Conservation (phyloP, 2,329 filamentous ascomycete species). For the Colletotrichum viniferum region DNA sequence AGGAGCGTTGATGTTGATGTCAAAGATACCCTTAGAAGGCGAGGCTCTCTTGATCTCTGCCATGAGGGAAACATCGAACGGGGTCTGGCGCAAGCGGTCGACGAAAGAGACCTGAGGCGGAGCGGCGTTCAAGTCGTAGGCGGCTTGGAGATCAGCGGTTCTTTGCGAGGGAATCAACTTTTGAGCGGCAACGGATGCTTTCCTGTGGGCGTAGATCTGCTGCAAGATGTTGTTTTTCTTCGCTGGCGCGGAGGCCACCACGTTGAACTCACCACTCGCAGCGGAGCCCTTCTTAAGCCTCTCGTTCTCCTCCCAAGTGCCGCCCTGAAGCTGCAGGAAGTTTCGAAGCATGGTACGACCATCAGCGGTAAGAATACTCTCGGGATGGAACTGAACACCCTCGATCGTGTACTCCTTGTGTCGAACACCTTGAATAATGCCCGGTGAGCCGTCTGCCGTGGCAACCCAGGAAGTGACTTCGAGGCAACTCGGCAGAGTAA, state of each 20-base stretch:
- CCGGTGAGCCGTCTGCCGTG: conserved; percentile 75
- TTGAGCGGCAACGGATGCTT: conserved; percentile 76
- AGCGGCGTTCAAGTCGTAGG: conserved; percentile 83
- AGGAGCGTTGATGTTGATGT: conserved; percentile 84
- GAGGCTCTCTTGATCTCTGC: conserved; percentile 97
- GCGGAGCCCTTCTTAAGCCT: conserved; percentile 50
- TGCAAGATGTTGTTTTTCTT: conserved; percentile 88
- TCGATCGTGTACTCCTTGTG: conserved; percentile 93
- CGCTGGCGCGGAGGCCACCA: conserved; percentile 28
- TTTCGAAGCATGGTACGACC: conserved; percentile 91
- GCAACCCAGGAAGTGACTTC: conserved; percentile 92
- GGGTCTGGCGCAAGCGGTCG: conserved; percentile 77
- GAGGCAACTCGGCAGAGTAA: conserved; percentile 82
- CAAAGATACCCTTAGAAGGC: conserved; percentile 94
- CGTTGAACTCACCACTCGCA: conserved; percentile 29
- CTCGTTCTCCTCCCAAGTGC: conserved; percentile 88
- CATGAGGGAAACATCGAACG: conserved; percentile 91
- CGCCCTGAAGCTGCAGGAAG: conserved; percentile 85
- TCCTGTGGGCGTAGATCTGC: conserved; percentile 85
- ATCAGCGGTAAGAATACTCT: conserved; percentile 92
- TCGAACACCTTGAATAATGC: conserved; percentile 94
- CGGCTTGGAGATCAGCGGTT: conserved; percentile 81
- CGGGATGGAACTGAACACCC: conserved; percentile 96
- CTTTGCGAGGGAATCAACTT: conserved; percentile 86
- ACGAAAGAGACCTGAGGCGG: conserved; percentile 85